These are phyloP conservation scores for Coemansia asiatica DNA, from an alignment of 192 early-diverging fungal genomes.

Conservation along the genomic window DNA sequence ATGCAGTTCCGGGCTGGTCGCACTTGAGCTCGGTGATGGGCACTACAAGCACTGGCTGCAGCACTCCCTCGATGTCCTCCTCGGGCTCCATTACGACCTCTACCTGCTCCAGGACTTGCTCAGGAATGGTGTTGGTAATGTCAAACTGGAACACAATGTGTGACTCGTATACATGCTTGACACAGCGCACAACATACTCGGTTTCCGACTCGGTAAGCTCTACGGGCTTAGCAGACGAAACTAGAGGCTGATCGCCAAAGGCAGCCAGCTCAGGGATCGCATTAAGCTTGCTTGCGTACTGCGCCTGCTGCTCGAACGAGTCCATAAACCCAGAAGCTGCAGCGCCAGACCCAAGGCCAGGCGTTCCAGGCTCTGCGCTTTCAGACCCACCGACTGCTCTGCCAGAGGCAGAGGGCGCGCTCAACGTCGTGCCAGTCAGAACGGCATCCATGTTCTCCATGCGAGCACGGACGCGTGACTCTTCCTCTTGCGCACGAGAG, in stretches of 20 bases:
- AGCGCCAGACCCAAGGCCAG: slow-evolving; percentile 22
- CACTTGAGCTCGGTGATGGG: slow-evolving; percentile 74
- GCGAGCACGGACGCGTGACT: slow-evolving; percentile 65
- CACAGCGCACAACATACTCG: slow-evolving; percentile 88
- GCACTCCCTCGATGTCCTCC: slow-evolving; percentile 55
- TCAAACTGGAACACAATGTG: slow-evolving; percentile 97
- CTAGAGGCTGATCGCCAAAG: slow-evolving; percentile 72
- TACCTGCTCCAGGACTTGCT: slow-evolving; percentile 89
- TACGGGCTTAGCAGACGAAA: slow-evolving; percentile 72
- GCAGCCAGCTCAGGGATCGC: slow-evolving; percentile 79
- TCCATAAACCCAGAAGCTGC: slow-evolving; percentile 27
- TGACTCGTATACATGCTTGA: slow-evolving; percentile 90
- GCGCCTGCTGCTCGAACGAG: slow-evolving; percentile 60
- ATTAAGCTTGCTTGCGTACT: slow-evolving; percentile 76
- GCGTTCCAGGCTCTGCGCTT: slow-evolving; percentile 7
- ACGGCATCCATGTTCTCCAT: slow-evolving; percentile 48
- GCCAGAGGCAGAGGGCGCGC: slow-evolving; percentile 9
- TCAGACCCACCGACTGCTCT: slow-evolving; percentile 4
- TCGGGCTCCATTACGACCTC: slow-evolving; percentile 80
- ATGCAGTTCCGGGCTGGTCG: slow-evolving; percentile 74
- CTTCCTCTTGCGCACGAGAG: slow-evolving; percentile 82
- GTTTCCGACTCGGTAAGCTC: slow-evolving; percentile 92
- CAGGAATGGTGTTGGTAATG: slow-evolving; percentile 91
- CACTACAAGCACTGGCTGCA: slow-evolving; percentile 69
- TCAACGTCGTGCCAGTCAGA: slow-evolving; percentile 45